Evolutionary conservation across 2,329 filamentous ascomycete species (phyloP).

Genomic region (Tolypocladium ophioglossoides): DNA sequence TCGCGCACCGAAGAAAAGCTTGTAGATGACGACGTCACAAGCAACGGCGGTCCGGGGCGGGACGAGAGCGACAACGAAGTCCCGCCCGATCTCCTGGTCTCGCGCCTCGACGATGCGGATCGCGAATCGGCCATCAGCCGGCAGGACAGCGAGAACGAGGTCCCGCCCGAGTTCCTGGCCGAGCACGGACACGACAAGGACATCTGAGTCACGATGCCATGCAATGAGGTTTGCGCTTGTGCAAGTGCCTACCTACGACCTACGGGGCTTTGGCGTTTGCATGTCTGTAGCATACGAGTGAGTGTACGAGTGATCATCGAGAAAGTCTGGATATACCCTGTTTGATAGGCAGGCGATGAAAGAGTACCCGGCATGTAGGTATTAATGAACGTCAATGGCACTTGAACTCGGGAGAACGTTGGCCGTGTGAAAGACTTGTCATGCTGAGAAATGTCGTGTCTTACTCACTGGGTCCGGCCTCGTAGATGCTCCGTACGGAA

Average conservation of each 20-base stretch:
- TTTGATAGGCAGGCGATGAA: not conserved
- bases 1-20: not conserved
- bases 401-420: not conserved
- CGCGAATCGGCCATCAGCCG: constrained; percentile 7
- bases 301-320: not conserved
- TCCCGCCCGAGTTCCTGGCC: constrained; percentile 41
- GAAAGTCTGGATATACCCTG: not conserved
- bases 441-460: not conserved
- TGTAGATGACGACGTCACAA: not conserved
- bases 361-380: not conserved
- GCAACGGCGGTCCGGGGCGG: not conserved
- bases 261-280: not conserved
- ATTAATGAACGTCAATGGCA: not conserved
- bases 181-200: constrained; percentile 21
- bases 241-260: not conserved
- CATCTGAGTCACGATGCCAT: not conserved
- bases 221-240: not conserved
- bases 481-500: not conserved
- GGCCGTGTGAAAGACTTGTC: not conserved
- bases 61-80: constrained; percentile 13
- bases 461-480: not conserved
- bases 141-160: constrained; percentile 34
- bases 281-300: not conserved
- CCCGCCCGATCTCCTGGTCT: constrained; percentile 17
- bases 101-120: constrained; percentile 16